Evolutionary conservation across 177 flowering plant species (phyloP).

Genomic region (Vitis hybrid): DNA sequence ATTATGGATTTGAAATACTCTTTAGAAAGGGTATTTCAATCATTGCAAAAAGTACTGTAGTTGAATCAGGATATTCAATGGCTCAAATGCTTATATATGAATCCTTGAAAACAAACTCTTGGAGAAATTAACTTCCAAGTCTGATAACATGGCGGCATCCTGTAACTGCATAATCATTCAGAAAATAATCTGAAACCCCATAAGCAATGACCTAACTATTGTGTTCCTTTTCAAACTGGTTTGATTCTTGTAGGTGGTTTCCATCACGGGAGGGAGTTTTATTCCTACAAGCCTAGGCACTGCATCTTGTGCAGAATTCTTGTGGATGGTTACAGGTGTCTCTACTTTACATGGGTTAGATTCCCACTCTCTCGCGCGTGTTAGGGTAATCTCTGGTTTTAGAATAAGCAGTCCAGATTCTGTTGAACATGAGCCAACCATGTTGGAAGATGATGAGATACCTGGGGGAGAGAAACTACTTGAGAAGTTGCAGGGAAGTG

Average conservation of each 20-base stretch:
- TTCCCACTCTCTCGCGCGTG: slow-evolving; percentile 46
- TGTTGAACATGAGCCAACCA: slow-evolving; percentile 19
- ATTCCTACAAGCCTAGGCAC: slow-evolving; percentile 71
- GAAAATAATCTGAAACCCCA: not conserved
- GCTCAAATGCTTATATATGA: not conserved
- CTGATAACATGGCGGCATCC: not conserved
- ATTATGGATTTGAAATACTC: too few species aligned
- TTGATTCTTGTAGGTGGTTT: slow-evolving; percentile 51
- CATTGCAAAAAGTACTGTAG: not conserved
- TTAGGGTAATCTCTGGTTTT: slow-evolving; percentile 55
- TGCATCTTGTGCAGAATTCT: slow-evolving; percentile 34
- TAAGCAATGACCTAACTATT: not conserved
- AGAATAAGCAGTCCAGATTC: slow-evolving; percentile 19
- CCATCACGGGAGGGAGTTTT: slow-evolving; percentile 49
- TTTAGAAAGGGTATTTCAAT: too few species aligned
- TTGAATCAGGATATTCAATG: not conserved
- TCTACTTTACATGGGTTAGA: slow-evolving; percentile 47
- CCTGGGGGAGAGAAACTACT: slow-evolving; percentile 73
- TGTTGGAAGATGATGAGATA: slow-evolving; percentile 53
- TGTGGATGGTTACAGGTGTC: slow-evolving; percentile 92
- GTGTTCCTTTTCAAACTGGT: not conserved
- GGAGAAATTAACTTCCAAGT: not conserved
- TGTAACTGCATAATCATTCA: not conserved
- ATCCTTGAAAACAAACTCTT: not conserved
- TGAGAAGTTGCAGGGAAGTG: slow-evolving; percentile 68